Base-by-base conservation (phyloP, 768 basidiomycete genomes). In the Austroboletus eburneus region DNA sequence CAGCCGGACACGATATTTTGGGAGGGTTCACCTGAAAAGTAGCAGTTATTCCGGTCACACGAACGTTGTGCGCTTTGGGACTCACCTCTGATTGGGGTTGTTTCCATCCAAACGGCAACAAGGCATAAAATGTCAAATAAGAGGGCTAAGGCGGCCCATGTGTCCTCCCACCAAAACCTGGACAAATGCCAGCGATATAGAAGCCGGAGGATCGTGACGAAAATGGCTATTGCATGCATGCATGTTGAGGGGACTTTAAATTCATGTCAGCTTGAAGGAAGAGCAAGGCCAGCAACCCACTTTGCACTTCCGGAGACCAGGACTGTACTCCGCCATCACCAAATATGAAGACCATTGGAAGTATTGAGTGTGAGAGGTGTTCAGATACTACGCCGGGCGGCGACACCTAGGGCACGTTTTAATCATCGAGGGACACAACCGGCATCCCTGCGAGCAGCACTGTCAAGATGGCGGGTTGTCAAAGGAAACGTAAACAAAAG, bases 91-190 rank as follows among this genome's bases (percentile, higher is more conserved):
- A 1, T 1, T 0, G 49, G 47, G 5, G 17, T 1, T 29, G 16
- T 5, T n/a, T 40, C 25, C 20, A 53, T 52, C 62, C 63, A 65
- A 12, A 59, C 7, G 37, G 52, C 45, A 22, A 36, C 36, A 7
- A 63, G 46, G 44, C 57, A 63, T 9, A 8, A 37, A 7, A 61
- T 37, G 30, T 57, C 61, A 32, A 38, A 56, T 38, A 57, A 14
- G 27, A 63, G 61, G 7, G 62, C 61, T 27, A 54, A 8, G 2
- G 46, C 40, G 5, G 62, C 62, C 62, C 62, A 65, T 25, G 48
- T 34, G 27, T 63, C 62, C 20, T 63, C 62, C 62, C 62, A 65
- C 49, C 56, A 53, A 45, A 61, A 56, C 21, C 22, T 53, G 14
- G 46, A 44, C 22, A 53, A 41, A 33, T 27, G 34, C 43, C 49